Percentiles rank a stretch among this genome's conserved stretches.
phyloP scores from a whole-genome alignment of 2,329 filamentous ascomycete species.

The Sarocladium brachiariae region DNA sequence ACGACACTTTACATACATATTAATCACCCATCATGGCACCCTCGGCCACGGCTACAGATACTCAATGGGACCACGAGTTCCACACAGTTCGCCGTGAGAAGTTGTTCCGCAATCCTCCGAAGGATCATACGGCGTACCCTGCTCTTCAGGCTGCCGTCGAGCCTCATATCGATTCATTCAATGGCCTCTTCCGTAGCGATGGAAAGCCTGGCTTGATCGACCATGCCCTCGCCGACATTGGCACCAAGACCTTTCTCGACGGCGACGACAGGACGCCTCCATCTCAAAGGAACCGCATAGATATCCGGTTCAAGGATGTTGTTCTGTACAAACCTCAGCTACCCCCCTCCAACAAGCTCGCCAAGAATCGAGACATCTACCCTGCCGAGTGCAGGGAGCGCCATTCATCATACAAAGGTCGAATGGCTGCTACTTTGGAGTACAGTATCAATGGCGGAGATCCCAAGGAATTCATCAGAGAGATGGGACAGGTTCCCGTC shows the following conservation, averaged over 20 bases:
- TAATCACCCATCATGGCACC: not conserved
- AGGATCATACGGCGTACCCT: constrained; percentile 82
- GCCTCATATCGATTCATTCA: constrained; percentile 94
- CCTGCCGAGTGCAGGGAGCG: constrained; percentile 92
- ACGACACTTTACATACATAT: not conserved
- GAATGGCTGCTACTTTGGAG: constrained; percentile 75
- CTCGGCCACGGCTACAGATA: constrained; percentile 43
- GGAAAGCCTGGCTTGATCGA: constrained; percentile 56
- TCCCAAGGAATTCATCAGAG: constrained; percentile 72
- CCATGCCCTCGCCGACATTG: constrained; percentile 80
- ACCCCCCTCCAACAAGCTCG: constrained; percentile 76
- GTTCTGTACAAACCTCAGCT: constrained; percentile 76
- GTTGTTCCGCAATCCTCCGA: constrained; percentile 83
- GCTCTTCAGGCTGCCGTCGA: constrained; percentile 77
- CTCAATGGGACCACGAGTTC: constrained; percentile 78
- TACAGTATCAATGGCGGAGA: constrained; percentile 84
- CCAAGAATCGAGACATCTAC: constrained; percentile 75
- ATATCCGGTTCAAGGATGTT: constrained; percentile 72
- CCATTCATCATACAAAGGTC: constrained; percentile 84
- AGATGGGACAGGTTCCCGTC: constrained; percentile 82
- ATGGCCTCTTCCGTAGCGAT: constrained; percentile 71
- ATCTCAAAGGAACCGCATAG: constrained; percentile 64
- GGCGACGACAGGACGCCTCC: constrained; percentile 59
- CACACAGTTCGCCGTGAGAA: constrained; percentile 79
- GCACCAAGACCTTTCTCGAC: constrained; percentile 80